These are phyloP conservation scores for Triticum aestivum DNA, from an alignment of 176 grass and related monocot species.

Conservation along the genomic window IWGSC_CS_RefSeq_v2.1 NC_057805.1:339136973-339137472, in stretches of 20 bases:
- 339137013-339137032: conserved; percentile 54
- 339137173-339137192: neutral
- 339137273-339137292: neutral
- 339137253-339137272: conserved; percentile 23
- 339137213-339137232: neutral
- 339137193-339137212: neutral
- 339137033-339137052: conserved; percentile 58
- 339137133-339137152: conserved; percentile 31
- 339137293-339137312: conserved; percentile 5
- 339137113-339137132: conserved; percentile 20
- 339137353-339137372: conserved; percentile 11
- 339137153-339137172: conserved; percentile 21
- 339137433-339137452: neutral
- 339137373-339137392: conserved; percentile 4
- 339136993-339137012: conserved; percentile 52
- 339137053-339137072: conserved; percentile 77
- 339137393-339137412: neutral
- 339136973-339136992: conserved; percentile 70
- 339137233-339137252: neutral
- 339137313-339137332: neutral
- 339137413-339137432: conserved; percentile 1
- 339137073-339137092: conserved; percentile 58
- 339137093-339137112: conserved; percentile 27
- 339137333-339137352: conserved; percentile 3
- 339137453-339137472: conserved; percentile 49